Base-by-base conservation (phyloP, 306 rosid species). In the Fagus crenata region DNA sequence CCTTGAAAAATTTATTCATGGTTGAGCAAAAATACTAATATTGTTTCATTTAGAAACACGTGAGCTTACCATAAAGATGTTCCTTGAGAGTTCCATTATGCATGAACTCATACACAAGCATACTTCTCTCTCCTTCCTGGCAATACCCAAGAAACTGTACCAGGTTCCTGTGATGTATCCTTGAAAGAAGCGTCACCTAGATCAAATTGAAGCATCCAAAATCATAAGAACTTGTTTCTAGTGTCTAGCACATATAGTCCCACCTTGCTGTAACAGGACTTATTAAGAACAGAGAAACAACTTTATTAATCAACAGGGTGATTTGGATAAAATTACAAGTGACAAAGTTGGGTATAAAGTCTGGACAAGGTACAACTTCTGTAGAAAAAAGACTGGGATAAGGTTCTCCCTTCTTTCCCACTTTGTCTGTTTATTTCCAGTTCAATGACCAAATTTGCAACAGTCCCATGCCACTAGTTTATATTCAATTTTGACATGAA, bases 71-170 rank as follows among this genome's bases (percentile, higher is more conserved):
- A 80, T 95, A 95, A 74, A 95, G 97, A 86, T 95, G 97, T 81
- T 95, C 98, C 86, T 95, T 95, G 88, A 95, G 97, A 74, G 98
- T 95, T 81, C 98, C 98, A 82, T 89, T 90, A 71, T 92, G 97
- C 98, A 95, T 90, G 89, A 92, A 95, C 91, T 95, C 97, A 78
- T 95, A 95, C 61, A 95, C 84, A 65, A 95, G 97, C 88, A 95
- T 90, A 69, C 96, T 89, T 73, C 81, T 87, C 18, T 75, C 90
- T 81, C 85, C 96, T 75, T 95, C 97, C 79, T 92, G 98, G 75
- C 93, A 90, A 82, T 85, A 95, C 31, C 98, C 98, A 74, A 87
- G 89, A 86, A 95, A 91, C 80, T 92, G 98, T 54, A 95, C 98
- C 85, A 95, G 87, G 84, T 95, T 95, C 79, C 98, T 84, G 84